phyloP scores from a whole-genome alignment of 352 stramenopile genomes.

The Phytopythium helicoides region DNA sequence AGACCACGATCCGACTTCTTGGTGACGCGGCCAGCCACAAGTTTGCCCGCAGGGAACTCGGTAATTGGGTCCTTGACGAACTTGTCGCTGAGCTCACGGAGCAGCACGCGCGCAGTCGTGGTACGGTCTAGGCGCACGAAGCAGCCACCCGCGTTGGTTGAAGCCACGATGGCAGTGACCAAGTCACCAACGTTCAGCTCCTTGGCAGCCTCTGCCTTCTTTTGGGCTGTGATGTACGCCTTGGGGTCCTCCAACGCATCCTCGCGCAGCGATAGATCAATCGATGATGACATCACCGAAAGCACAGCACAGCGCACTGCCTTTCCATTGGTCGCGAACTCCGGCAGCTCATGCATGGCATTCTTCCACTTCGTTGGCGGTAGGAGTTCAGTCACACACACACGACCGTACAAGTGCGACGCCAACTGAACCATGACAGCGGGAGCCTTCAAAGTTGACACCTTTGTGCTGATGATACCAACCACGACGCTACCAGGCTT shows the following conservation, averaged over 20 bases:
- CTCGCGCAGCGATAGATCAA: slow-evolving; percentile 77
- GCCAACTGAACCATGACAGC: slow-evolving; percentile 86
- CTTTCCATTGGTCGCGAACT: slow-evolving; percentile 53
- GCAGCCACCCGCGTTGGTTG: slow-evolving; percentile 91
- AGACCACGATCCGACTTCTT: slow-evolving; percentile 78
- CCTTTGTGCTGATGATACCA: slow-evolving; percentile 70
- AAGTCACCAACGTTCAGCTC: slow-evolving; percentile 75
- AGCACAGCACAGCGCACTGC: slow-evolving; percentile 82
- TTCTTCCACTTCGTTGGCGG: slow-evolving; percentile 57
- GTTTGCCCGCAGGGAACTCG: slow-evolving; percentile 90
- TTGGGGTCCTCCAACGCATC: slow-evolving; percentile 52
- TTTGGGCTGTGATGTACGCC: slow-evolving; percentile 45
- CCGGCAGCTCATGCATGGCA: slow-evolving; percentile 58
- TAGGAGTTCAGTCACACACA: slow-evolving; percentile 79
- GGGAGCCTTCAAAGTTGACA: slow-evolving; percentile 68
- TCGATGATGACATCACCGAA: slow-evolving; percentile 23
- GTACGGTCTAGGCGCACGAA: slow-evolving; percentile 92
- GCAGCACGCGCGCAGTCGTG: slow-evolving; percentile 87
- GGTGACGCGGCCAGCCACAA: slow-evolving; percentile 95
- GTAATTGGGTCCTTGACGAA: slow-evolving; percentile 91
- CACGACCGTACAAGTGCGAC: slow-evolving; percentile 71
- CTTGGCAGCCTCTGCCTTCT: slow-evolving; percentile 13
- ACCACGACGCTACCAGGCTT: slow-evolving; percentile 57
- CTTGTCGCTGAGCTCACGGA: slow-evolving; percentile 95
- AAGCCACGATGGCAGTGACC: slow-evolving; percentile 89